phyloP scores from a whole-genome alignment of 257 asterid species.

The Osmanthus fragrans region DNA sequence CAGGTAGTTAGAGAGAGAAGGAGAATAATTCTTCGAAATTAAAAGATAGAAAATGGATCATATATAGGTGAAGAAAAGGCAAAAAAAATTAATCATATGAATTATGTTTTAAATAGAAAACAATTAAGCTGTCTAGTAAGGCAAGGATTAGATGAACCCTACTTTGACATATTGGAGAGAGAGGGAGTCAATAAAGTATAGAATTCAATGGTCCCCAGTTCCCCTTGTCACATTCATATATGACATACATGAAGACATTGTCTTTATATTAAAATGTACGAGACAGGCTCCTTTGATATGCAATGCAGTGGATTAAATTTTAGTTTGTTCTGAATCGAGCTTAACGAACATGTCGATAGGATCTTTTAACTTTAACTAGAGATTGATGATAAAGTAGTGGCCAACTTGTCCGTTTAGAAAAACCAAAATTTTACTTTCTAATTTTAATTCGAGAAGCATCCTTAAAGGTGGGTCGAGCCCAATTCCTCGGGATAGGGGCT shows the following conservation, averaged over 20 bases:
- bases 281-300: too few species aligned
- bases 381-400: neutral
- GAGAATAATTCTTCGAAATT: conserved; percentile 34
- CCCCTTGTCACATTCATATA: conserved; percentile 27
- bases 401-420: too few species aligned
- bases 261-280: neutral
- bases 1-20: neutral
- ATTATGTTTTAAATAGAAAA: conserved; percentile 12
- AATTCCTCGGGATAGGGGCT: too few species aligned
- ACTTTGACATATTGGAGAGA: conserved; percentile 37
- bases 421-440: too few species aligned
- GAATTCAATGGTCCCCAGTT: conserved; percentile 53
- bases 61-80: conserved; percentile 4
- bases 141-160: conserved; percentile 61
- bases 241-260: conserved; percentile 1
- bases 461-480: too few species aligned
- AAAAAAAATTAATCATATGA: neutral
- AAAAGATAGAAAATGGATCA: conserved; percentile 15
- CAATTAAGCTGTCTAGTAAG: conserved; percentile 34
- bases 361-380: neutral
- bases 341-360: too few species aligned
- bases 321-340: neutral
- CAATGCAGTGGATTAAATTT: too few species aligned
- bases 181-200: conserved; percentile 49
- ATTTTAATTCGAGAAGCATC: too few species aligned